Conservation (phyloP, 169 alveolate species). For the Theileria equi region DNA sequence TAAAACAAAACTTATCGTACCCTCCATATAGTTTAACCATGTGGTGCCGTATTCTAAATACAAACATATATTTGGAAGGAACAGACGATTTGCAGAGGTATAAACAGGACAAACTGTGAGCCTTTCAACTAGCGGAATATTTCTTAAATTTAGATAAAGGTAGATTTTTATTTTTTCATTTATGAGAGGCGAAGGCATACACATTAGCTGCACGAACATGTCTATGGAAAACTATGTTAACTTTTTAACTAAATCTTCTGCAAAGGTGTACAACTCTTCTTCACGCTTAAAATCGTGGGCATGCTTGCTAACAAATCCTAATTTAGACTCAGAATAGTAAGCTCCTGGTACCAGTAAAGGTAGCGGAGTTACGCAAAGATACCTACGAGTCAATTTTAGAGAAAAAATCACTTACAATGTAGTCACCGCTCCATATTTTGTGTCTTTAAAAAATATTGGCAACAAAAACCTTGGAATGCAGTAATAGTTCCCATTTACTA, state of each 20-base stretch:
- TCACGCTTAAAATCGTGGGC: slow-evolving; percentile 45
- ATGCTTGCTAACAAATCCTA: slow-evolving; percentile 50
- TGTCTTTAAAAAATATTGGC: slow-evolving; percentile 10
- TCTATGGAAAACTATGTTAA: background rate
- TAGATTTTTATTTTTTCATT: too few species aligned
- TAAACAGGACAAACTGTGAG: too few species aligned
- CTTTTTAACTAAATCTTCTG: slow-evolving; percentile 19
- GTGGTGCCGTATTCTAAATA: too few species aligned
- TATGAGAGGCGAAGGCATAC: too few species aligned
- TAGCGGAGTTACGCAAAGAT: slow-evolving; percentile 36
- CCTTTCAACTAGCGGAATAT: too few species aligned
- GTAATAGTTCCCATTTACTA: background rate
- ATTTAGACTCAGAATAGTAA: slow-evolving; percentile 33
- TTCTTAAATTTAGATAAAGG: too few species aligned
- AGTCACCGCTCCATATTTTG: slow-evolving; percentile 57
- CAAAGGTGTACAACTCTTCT: slow-evolving; percentile 36
- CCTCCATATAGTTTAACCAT: too few species aligned
- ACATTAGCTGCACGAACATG: too few species aligned
- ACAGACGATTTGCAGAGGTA: too few species aligned
- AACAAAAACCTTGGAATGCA: background rate
- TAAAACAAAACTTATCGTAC: too few species aligned
- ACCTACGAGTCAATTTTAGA: background rate
- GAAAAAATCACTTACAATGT: slow-evolving; percentile 17
- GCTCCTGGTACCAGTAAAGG: slow-evolving; percentile 43
- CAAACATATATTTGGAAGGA: too few species aligned